Base-by-base conservation (phyloP, 148 eudicot genomes). In the Diospyros lotus region DNA sequence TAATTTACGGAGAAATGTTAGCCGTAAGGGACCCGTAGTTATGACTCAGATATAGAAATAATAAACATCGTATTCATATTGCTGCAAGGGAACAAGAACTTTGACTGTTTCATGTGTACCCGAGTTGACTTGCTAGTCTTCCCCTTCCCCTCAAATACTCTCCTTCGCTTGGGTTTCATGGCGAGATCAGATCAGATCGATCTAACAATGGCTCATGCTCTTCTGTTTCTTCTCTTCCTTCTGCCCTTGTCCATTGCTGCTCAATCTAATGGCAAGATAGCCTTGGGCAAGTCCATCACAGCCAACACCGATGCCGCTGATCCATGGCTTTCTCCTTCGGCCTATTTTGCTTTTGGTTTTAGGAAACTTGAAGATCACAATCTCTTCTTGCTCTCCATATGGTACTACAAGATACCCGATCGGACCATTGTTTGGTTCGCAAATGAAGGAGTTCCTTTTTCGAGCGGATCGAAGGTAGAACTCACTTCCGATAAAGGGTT, bases 271-370 rank as follows among this genome's bases (percentile, higher is more conserved):
- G 76, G 83, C 28, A 77, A 18, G 2, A 40, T 86, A 55, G 1
- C 78, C 18, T 68, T 84, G 6, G 84, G 84, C 3, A 60, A 66
- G 38, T 71, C 84, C 28, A 76, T 83, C 43, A 73, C 75, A 12
- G 86, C 88, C n/a, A 44, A 72, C 41, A 68, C 58, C 11, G 56
- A 60, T 18, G 52, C 56, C 39, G 64, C 74, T 28, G 18, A 84
- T 66, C 28, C 28, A 28, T 81, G 84, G 87, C 80, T 74, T 14
- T 86, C 94, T 2, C 86, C 94, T 60, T 83, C 84, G 0, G 81
- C 81, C 7, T 89, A 89, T 72, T 89, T 89, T 52, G 85, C 86
- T 54, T 87, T 89, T 7, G 90, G 93, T 5, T 89, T 89, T 75
- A 74, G 52, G 2, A 69, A 41, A 56, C 28, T 80, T 44, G 61